Base-by-base conservation (phyloP, 345 rosid species). In the Pugionium cornutum region DNA sequence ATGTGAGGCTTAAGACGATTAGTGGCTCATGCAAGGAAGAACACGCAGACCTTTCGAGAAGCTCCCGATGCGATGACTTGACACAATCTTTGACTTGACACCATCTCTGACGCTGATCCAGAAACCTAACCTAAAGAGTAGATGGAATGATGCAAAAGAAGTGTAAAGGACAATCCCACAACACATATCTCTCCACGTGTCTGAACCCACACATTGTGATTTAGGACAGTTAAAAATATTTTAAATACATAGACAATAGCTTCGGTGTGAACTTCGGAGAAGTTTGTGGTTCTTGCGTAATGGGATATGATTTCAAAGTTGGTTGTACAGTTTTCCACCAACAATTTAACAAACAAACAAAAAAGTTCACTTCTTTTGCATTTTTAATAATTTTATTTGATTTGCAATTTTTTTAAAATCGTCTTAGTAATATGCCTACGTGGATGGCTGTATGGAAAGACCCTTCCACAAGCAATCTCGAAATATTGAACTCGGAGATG, bases 281-380 rank as follows among this genome's bases (percentile, higher is more conserved):
- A 54, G 53, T 49, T 48, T 71, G 64, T 64, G 69, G 51, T 63
- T 71, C 64, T 70, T 70, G 45, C 2, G 0, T 55, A 39, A 47
- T 33, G 25, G 62, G 50, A 46, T 62, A 47, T 55, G 62, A 65
- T 58, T 73, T 73, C 76, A 73, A 73, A 73, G 76, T 58, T 73
- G 4, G 76, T 66, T 73, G 76, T 9, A 51, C 76, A 58, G 76
- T 51, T 66, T 73, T 73, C 56, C 56, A 73, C 76, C 76, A 58
- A 44, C 49, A 66, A 51, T 73, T 66, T 73, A 73, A 73, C 76
- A 73, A 65, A 73, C 42, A 48, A 9, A 45, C 18, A 33, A 53
- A 32, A 51, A 57, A 7, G 37, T 35, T 55, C 52, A 9, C 18
- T 60, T 32, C 5, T 49, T 42, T 31, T 59, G 27, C 49, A 39